Conservation (phyloP, 1,284 basidiomycete genomes). For the Amylostereum areolatum region DNA sequence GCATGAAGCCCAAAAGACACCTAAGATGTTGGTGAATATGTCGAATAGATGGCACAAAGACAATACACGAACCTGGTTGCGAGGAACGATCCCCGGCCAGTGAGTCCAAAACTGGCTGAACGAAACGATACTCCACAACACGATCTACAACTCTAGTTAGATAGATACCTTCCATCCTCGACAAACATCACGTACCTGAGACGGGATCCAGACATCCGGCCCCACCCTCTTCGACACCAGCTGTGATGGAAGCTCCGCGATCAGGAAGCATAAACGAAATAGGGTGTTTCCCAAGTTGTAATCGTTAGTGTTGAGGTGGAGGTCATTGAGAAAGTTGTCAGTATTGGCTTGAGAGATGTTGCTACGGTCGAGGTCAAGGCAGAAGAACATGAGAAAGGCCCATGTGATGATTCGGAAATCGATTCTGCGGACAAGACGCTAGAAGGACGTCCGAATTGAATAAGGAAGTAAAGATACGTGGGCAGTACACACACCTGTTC, state of each 20-base stretch:
- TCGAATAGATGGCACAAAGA: slow-evolving; percentile 31
- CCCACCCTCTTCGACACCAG: slow-evolving; percentile 66
- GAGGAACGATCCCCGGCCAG: slow-evolving; percentile 49
- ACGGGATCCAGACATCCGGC: slow-evolving; percentile 69
- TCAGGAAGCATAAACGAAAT: slow-evolving; percentile 49
- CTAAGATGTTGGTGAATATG: slow-evolving; percentile 9
- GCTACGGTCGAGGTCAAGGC: slow-evolving; percentile 45
- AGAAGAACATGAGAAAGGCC: slow-evolving; percentile 63
- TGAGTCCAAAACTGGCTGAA: slow-evolving; percentile 59
- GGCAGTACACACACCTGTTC: slow-evolving; percentile 38
- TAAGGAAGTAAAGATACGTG: background rate
- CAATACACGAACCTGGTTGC: slow-evolving; percentile 15
- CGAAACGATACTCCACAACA: slow-evolving; percentile 52
- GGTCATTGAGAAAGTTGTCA: slow-evolving; percentile 59
- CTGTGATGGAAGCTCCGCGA: slow-evolving; percentile 64
- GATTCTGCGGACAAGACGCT: slow-evolving; percentile 53
- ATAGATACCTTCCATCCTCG: background rate
- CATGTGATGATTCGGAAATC: slow-evolving; percentile 61
- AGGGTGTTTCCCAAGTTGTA: slow-evolving; percentile 59
- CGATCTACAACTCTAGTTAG: slow-evolving; percentile 33
- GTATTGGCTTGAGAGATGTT: slow-evolving; percentile 63
- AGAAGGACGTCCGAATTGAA: slow-evolving; percentile 1
- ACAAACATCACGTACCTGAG: slow-evolving; percentile 34
- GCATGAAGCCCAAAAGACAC: slow-evolving; percentile 37
- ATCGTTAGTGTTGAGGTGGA: slow-evolving; percentile 55